These are phyloP conservation scores for Chaetomiaceae sp. DNA, from an alignment of 2,329 filamentous ascomycete genomes.

Conservation along the genomic window DNA sequence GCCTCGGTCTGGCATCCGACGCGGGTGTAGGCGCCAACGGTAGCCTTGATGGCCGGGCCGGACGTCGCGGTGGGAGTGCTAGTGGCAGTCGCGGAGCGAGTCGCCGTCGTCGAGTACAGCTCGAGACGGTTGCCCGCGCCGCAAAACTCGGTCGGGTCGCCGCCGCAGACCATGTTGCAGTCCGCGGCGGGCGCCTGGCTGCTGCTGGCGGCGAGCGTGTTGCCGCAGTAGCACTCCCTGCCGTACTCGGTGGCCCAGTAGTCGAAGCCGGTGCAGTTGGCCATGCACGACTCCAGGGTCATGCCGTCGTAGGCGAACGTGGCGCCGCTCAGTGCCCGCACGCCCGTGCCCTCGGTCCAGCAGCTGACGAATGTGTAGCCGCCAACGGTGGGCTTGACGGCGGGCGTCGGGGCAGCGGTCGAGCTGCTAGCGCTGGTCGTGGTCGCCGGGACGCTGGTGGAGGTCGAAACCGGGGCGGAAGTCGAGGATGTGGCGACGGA, in stretches of 20 bases:
- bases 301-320: constrained; percentile 44
- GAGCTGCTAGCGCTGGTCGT: constrained; percentile 18
- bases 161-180: constrained; percentile 37
- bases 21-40: constrained; percentile 35
- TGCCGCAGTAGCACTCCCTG: constrained; percentile 50
- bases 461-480: constrained; percentile 10
- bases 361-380: constrained; percentile 45
- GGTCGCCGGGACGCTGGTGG: constrained; percentile 16
- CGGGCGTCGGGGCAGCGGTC: constrained; percentile 30
- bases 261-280: constrained; percentile 42
- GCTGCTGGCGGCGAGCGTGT: constrained; percentile 35
- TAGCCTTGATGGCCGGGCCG: constrained; percentile 31
- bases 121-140: constrained; percentile 35
- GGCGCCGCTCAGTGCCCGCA: constrained; percentile 41
- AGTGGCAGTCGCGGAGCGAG: constrained; percentile 21
- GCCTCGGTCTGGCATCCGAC: constrained; percentile 40
- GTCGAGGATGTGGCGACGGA: constrained; percentile 17
- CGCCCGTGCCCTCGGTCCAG: constrained; percentile 42
- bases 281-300: constrained; percentile 46
- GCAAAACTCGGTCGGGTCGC: constrained; percentile 35
- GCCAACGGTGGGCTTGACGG: constrained; percentile 38
- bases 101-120: constrained; percentile 28
- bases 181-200: constrained; percentile 31
- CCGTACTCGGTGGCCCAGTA: constrained; percentile 51
- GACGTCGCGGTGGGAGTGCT: constrained; percentile 32